Base-by-base conservation (phyloP, 306 rosid species). In the Quercus mongolica region DNA sequence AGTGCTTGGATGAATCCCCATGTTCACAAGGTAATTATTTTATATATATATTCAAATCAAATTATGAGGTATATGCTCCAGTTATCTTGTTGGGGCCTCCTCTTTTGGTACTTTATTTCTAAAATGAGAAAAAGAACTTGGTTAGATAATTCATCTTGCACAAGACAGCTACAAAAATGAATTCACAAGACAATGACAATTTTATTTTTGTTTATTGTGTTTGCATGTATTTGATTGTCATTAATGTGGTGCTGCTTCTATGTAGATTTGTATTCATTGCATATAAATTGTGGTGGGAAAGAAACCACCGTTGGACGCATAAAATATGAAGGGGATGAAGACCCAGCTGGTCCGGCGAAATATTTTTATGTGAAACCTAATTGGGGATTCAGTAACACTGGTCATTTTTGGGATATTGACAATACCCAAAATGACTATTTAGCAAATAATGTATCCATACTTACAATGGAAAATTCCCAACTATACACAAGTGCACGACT, bases 351-450 rank as follows among this genome's bases (percentile, higher is more conserved):
- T 28, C 75, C 84, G 30, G 84, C 95, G 72, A 82, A 79, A 20
- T 82, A 52, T 80, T 83, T 65, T 75, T 56, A 9, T 0, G 0
- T 12, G 54, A 12, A 51, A 21, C 74, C 82, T 21, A 0, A 71
- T 25, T 88, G 94, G 94, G 94, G 94, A 5, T 81, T 88, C 58
- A 90, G 92, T 82, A 86, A 85, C 79, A 88, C 90, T 7, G 94
- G 94, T 28, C 86, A 85, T 75, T 90, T 85, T 59, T 59, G 79
- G 85, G 92, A 86, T 83, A 76, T 75, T 52, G 71, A 23, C 20
- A 77, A 15, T 56, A 18, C 56, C 86, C 20, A 15, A 82, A 81
- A 73, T 6, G 81, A 79, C 80, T 80, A 83, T 49, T 44, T 57
- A 2, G 76, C 84, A 0, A 83, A 74, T 56, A 74, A 82, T 55